Percentiles rank a stretch among this genome's conserved stretches.
These are phyloP conservation scores for Austroboletus niveus DNA, from an alignment of 1,284 basidiomycete genomes.

Conservation along the genomic window DNA sequence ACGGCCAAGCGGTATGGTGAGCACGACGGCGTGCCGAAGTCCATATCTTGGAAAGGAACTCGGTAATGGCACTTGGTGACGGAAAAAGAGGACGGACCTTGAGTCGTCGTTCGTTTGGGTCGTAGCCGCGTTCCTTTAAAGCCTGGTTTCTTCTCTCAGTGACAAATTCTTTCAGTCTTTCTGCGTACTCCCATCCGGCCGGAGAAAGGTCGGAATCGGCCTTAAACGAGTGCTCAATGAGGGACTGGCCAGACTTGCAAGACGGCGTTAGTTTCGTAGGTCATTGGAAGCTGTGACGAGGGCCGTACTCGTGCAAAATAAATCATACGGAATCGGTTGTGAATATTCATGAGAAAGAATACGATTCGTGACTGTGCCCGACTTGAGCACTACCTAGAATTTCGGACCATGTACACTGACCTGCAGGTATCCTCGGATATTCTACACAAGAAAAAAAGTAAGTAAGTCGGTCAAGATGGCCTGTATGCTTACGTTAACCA, in stretches of 20 bases:
- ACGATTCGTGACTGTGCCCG: slow-evolving; percentile 78
- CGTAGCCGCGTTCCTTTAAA: slow-evolving; percentile 64
- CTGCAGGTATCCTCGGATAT: slow-evolving; percentile 85
- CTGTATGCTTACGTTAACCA: slow-evolving; percentile 69
- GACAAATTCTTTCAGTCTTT: slow-evolving; percentile 83
- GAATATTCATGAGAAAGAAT: slow-evolving; percentile 98
- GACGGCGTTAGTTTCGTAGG: slow-evolving; percentile 1
- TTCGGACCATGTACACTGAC: slow-evolving; percentile 35
- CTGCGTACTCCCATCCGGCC: slow-evolving; percentile 93
- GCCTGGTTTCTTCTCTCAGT: slow-evolving; percentile 70
- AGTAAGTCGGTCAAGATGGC: neutral
- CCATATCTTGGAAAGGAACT: slow-evolving; percentile 72
- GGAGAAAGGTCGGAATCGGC: slow-evolving; percentile 96
- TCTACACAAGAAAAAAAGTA: slow-evolving; percentile 42
- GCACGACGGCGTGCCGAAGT: slow-evolving; percentile 91
- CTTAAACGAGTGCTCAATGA: slow-evolving; percentile 98
- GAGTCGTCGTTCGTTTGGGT: slow-evolving; percentile 64
- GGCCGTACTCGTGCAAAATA: slow-evolving; percentile 84
- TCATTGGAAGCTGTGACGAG: neutral
- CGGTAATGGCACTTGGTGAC: neutral
- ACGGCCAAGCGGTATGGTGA: slow-evolving; percentile 95
- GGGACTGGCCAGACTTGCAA: slow-evolving; percentile 79
- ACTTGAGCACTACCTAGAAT: slow-evolving; percentile 1
- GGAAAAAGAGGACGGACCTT: slow-evolving; percentile 52
- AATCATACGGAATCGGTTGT: slow-evolving; percentile 87